Evolutionary conservation across 2,329 filamentous ascomycete genomes (phyloP), one percentile per base, ranked within the genome.

Genomic region (Pseudogymnoascus verrucosus): DNA sequence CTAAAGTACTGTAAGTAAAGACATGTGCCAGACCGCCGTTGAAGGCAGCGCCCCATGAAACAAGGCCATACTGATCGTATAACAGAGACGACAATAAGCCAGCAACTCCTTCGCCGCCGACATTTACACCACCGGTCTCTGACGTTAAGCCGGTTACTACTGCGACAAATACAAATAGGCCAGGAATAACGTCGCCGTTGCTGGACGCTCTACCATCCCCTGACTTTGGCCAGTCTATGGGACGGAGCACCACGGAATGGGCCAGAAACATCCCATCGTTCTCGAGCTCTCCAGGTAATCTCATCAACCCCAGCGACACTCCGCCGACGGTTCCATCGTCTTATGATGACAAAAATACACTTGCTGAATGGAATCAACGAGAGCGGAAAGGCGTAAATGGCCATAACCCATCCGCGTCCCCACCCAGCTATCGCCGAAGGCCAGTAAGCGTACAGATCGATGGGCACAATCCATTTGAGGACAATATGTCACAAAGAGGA

Each of bases 361-460:
- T 68, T 60, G 69, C 67, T 4, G 65, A 62, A 51, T 74, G 71
- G 70, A 69, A 65, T 26, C 67, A 67, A 63, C 66, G 68, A 68
- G 72, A 74, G 60, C 26, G 69, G 61, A 65, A 64, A 23, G 66
- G 66, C 19, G 65, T 67, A 7, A 69, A 67, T 61, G 66, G 67
- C 7, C 64, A 71, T 62, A 54, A 67, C 57, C 62, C 71, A 26
- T 72, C 70, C 36, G 68, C 71, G n/a, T 74, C 72, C 19, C 70
- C 73, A 8, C 73, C 72, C 7, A 69, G 65, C 70, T 75, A 12
- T 70, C 74, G 72, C 61, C 75, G 76, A 63, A 78, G 81, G 26
- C 81, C 82, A 4, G 71, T 84, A 65, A 85, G 83, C 72, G 84
- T 80, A 69, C 83, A 86, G 57, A 65, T 72, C 37, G 72, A 73